Percentiles rank a stretch among this genome's conserved stretches.
These are phyloP conservation scores for Anisodus acutangulus DNA, from an alignment of 257 asterid genomes.

Conservation along the genomic window DNA sequence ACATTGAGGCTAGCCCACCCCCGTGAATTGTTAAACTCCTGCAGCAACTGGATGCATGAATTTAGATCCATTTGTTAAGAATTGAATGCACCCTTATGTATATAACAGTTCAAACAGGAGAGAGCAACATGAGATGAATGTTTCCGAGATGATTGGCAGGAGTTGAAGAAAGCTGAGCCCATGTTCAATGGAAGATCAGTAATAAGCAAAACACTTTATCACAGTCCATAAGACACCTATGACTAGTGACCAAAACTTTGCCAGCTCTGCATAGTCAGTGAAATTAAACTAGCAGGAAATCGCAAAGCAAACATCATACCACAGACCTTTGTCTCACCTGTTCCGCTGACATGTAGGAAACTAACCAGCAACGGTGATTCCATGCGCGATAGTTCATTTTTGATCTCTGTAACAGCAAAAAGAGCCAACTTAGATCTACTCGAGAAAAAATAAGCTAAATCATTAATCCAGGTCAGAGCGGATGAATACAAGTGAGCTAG, in stretches of 20 bases:
- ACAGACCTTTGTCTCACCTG: constrained; percentile 56
- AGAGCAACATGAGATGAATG: background rate
- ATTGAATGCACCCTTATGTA: background rate
- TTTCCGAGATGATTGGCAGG: background rate
- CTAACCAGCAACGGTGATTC: constrained; percentile 96
- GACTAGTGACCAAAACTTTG: background rate
- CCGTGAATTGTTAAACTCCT: constrained; percentile 64
- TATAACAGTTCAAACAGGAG: background rate
- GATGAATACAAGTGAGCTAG: background rate
- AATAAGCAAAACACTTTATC: background rate
- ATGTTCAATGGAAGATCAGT: background rate
- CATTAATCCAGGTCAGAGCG: background rate
- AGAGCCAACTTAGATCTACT: constrained; percentile 19
- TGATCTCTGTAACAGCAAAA: constrained; percentile 59
- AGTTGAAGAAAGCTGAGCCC: background rate
- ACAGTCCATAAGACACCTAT: background rate
- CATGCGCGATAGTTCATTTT: constrained; percentile 99
- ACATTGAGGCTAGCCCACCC: constrained; percentile 88
- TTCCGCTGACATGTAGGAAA: constrained; percentile 74
- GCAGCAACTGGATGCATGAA: constrained; percentile 52
- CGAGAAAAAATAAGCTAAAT: no score
- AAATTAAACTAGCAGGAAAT: constrained; percentile 32
- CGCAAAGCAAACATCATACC: background rate
- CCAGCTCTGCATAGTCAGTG: constrained; percentile 11
- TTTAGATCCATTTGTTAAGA: constrained; percentile 15